Evolutionary conservation across 1,284 basidiomycete species (phyloP).

Genomic region (Afroboletus lepidellus): DNA sequence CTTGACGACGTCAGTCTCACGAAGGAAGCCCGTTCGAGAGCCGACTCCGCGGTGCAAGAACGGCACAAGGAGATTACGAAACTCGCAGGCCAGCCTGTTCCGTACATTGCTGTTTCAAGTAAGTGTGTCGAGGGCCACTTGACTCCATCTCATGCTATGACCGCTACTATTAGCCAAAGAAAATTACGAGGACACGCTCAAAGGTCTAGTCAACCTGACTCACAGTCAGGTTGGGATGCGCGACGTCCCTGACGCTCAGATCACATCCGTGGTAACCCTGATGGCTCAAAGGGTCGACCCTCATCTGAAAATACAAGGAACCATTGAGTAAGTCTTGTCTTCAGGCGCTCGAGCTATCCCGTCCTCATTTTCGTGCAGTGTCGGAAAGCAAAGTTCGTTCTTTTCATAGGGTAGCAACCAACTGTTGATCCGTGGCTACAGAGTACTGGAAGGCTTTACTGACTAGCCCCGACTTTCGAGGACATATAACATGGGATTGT

Average conservation of each 20-base stretch:
- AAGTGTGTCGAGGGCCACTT: neutral
- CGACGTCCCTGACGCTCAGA: neutral
- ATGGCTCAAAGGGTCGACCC: constrained; percentile 1
- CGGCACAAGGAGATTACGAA: neutral
- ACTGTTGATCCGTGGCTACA: neutral
- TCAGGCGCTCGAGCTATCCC: neutral
- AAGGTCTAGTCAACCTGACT: neutral
- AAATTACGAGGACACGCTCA: neutral
- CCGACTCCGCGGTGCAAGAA: neutral
- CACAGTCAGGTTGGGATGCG: neutral
- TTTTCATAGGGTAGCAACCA: neutral
- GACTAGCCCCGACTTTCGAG: neutral
- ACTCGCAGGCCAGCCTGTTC: neutral
- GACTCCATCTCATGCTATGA: neutral
- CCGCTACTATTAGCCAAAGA: neutral
- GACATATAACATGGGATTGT: constrained; percentile 3
- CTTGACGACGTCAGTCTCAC: neutral
- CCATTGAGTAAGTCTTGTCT: neutral
- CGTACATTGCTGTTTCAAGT: neutral
- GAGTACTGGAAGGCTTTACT: constrained; percentile 10
- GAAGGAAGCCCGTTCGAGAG: neutral
- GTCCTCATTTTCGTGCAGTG: neutral
- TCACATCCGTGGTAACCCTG: neutral
- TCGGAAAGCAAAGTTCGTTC: constrained; percentile 3
- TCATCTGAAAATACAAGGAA: constrained; percentile 1